A percentile compares a stretch with the other conserved stretches of the same genome.
Conservation (phyloP, 1,284 basidiomycete genomes). For the Papiliotrema laurentii region DNA sequence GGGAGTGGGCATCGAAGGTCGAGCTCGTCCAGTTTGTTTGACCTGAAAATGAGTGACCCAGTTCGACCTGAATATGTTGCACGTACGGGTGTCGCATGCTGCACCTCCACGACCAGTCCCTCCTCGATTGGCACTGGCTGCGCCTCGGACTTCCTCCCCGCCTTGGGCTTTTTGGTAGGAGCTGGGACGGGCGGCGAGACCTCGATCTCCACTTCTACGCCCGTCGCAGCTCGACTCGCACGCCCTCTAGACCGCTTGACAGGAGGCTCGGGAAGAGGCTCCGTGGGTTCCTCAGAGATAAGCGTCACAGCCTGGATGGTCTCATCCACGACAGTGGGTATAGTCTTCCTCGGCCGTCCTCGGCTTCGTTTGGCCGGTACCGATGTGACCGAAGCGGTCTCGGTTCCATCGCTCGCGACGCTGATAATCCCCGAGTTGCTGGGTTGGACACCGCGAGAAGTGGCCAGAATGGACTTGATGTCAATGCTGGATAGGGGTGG, state of each 20-base stretch:
- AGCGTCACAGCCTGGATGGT: not conserved
- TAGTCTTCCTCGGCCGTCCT: constrained; percentile 17
- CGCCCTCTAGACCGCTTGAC: not conserved
- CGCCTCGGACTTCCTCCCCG: not conserved
- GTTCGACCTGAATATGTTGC: not conserved
- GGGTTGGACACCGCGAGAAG: constrained; percentile 21
- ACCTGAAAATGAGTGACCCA: not conserved
- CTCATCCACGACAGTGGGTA: not conserved
- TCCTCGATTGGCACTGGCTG: too few species aligned
- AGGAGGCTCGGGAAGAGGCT: not conserved
- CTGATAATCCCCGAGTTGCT: constrained; percentile 42
- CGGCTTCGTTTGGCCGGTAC: constrained; percentile 10
- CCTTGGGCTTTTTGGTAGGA: not conserved
- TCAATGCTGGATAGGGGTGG: constrained; percentile 23
- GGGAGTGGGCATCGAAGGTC: not conserved
- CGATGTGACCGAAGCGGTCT: constrained; percentile 5
- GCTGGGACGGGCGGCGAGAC: not conserved
- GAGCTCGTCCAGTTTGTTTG: not conserved
- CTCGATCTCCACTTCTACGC: constrained; percentile 7
- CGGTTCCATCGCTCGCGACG: constrained; percentile 26
- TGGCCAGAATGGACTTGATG: constrained; percentile 15
- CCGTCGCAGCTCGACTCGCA: not conserved
- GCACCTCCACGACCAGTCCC: too few species aligned
- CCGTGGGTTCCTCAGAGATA: too few species aligned
- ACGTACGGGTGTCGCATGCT: constrained; percentile 1